A percentile compares a stretch with the other conserved stretches of the same genome.
These are phyloP conservation scores for Carex littledalei DNA, from an alignment of 176 grass and related monocot species.

Conservation along the genomic window DNA sequence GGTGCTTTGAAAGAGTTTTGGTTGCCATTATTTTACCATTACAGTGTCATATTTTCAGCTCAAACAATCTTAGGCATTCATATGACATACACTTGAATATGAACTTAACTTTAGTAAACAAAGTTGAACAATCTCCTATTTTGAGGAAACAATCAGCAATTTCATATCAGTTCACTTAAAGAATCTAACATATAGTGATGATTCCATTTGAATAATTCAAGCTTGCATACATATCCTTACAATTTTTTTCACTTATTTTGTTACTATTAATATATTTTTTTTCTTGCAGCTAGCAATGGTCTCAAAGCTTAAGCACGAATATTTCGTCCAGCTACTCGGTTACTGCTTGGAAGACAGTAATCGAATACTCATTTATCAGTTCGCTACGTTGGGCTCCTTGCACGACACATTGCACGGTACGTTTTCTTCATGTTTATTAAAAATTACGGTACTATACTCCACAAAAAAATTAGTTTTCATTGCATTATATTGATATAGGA, in stretches of 20 bases:
- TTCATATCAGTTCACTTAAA: not conserved
- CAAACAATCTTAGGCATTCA: not conserved
- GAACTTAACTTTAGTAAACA: not conserved
- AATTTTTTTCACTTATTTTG: not conserved
- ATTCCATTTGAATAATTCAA: not conserved
- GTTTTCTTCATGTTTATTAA: not conserved
- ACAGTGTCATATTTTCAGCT: not conserved
- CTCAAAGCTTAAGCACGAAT: constrained; percentile 80
- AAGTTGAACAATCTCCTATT: not conserved
- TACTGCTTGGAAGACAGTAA: constrained; percentile 66
- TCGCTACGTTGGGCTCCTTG: constrained; percentile 60
- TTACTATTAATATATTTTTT: not conserved
- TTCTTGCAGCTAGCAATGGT: constrained; percentile 60
- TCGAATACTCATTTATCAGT: constrained; percentile 59
- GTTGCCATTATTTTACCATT: not conserved
- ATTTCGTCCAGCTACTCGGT: constrained; percentile 53
- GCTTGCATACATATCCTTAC: not conserved
- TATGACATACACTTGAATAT: not conserved
- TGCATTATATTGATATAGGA: constrained; percentile 20
- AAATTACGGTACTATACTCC: not conserved
- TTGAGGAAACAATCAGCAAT: not conserved
- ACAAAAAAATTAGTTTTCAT: not conserved
- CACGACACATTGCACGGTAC: constrained; percentile 75
- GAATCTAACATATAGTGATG: not conserved
- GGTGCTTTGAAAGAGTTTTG: constrained; percentile 21